phyloP scores from a whole-genome alignment of 805 yeast genomes.

The Candida ulmi region DNA sequence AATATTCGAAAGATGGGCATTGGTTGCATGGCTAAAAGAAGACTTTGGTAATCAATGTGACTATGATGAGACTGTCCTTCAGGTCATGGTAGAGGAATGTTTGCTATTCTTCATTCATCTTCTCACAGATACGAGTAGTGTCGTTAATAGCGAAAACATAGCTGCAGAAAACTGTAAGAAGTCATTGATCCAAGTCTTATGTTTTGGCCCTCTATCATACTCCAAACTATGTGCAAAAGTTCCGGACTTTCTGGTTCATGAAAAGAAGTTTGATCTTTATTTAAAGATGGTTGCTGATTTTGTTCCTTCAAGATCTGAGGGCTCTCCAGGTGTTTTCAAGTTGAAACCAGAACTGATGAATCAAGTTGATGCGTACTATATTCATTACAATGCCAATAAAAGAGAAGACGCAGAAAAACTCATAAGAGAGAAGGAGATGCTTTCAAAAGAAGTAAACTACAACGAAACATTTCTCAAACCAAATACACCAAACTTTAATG shows the following conservation, averaged over 20 bases:
- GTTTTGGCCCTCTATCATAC: constrained; percentile 68
- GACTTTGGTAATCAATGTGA: constrained; percentile 36
- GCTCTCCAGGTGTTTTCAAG: constrained; percentile 60
- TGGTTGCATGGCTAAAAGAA: constrained; percentile 48
- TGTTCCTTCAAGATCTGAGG: constrained; percentile 51
- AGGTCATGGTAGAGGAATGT: constrained; percentile 76
- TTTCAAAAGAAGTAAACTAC: constrained; percentile 30
- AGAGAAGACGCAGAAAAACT: constrained; percentile 77
- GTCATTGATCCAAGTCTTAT: constrained; percentile 80
- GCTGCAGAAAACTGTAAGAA: constrained; percentile 46
- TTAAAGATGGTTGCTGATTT: constrained; percentile 53
- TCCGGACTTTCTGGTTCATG: constrained; percentile 72
- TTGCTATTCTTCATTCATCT: constrained; percentile 60
- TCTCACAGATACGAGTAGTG: constrained; percentile 59
- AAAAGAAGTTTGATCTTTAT: constrained; percentile 65
- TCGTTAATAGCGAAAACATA: constrained; percentile 45
- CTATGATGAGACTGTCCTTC: constrained; percentile 36
- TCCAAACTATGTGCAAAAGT: constrained; percentile 62
- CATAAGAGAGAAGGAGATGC: constrained; percentile 44
- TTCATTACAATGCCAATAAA: constrained; percentile 70
- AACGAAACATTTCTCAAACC: constrained; percentile 58
- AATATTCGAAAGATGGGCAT: constrained; percentile 64
- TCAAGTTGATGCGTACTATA: constrained; percentile 74
- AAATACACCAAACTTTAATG: constrained; percentile 27
- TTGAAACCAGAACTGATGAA: constrained; percentile 52